A percentile compares a stretch with the other conserved stretches of the same genome.
Conservation (phyloP, 1,284 basidiomycete genomes). For the Hemileia vastatrix region DNA sequence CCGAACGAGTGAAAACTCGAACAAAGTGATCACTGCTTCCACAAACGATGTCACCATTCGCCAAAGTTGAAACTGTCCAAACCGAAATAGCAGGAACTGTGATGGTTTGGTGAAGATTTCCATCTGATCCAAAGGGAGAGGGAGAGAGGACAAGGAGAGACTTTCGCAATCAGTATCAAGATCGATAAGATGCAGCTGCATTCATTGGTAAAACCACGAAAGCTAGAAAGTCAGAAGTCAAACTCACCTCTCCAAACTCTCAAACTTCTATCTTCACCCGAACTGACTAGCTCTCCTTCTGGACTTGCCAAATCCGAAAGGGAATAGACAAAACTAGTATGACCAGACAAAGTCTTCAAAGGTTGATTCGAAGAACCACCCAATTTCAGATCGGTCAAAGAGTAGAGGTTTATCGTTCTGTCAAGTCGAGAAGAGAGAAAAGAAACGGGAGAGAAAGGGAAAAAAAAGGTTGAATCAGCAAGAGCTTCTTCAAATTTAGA, state of each 20-base stretch:
- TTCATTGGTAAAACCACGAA: too few relatives aligned
- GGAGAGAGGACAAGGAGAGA: too few relatives aligned
- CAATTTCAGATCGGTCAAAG: conserved; percentile 89
- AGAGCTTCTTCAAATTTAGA: too few relatives aligned
- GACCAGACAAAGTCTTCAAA: conserved; percentile 70
- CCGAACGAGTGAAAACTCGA: conserved; percentile 70
- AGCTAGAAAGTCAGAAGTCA: too few relatives aligned
- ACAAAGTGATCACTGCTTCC: conserved; percentile 79
- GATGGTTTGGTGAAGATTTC: conserved; percentile 73
- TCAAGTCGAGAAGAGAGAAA: too few relatives aligned
- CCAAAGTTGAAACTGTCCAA: conserved; percentile 70
- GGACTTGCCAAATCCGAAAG: conserved; percentile 73
- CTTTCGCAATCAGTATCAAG: too few relatives aligned
- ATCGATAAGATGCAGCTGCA: too few relatives aligned
- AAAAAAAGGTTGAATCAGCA: too few relatives aligned
- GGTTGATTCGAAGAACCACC: conserved; percentile 64
- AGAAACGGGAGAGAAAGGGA: too few relatives aligned
- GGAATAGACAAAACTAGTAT: conserved; percentile 94
- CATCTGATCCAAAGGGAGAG: too few relatives aligned
- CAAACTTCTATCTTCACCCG: conserved; percentile 90
- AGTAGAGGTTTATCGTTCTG: too few relatives aligned
- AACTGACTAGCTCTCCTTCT: conserved; percentile 64
- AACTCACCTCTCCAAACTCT: too few relatives aligned
- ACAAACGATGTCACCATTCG: conserved; percentile 76
- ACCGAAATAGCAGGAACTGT: conserved; percentile 90